Evolutionary conservation across 1,284 basidiomycete species (phyloP), one percentile per base, ranked within the genome.

Genomic region (Tilletia caries): DNA sequence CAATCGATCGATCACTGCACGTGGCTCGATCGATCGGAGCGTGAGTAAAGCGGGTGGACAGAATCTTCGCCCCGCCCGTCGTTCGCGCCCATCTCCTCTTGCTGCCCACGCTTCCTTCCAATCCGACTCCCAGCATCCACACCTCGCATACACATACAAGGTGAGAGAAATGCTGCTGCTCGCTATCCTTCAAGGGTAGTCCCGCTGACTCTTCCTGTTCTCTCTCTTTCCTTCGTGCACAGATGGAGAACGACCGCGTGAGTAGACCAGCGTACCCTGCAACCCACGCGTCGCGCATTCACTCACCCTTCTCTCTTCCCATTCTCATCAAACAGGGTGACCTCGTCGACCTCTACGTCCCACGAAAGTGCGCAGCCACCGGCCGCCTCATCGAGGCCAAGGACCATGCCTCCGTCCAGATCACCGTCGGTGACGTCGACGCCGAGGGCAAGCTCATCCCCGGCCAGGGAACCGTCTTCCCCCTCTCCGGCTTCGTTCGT

Each of bases 301-400:
- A 27, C 64, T 27, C 3, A 27, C 64, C n/a, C 5, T 62, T 4
- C 32, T 15, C 32, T 15, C 20, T 20, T 34, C 12, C 58, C 6
- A 13, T 20, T 62, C 34, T 37, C n/a, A 60, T 27, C 4, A 23
- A 32, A 41, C 79, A 97, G 92, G 95, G 95, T 88, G 88, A 93
- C 85, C 95, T 98, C 85, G 95, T 98, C 84, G 95, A 98, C 89
- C 93, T 98, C 86, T 98, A 98, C 89, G 94, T 98, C 85, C 95
- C 95, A 85, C 93, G 95, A 88, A 98, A 98, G 87, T 98, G 96
- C 75, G 82, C 82, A 33, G 82, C 81, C 73, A 78, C 83, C 91
- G 93, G 93, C 89, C 92, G 93, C 79, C 88, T 97, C 83, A 97
- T 97, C 85, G 95, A 92, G 80, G 92, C 95, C 83, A 98, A 98